These are phyloP conservation scores for Globisporangium rhizosaccharum DNA, from an alignment of 352 stramenopile genomes.

Conservation along the genomic window DNA sequence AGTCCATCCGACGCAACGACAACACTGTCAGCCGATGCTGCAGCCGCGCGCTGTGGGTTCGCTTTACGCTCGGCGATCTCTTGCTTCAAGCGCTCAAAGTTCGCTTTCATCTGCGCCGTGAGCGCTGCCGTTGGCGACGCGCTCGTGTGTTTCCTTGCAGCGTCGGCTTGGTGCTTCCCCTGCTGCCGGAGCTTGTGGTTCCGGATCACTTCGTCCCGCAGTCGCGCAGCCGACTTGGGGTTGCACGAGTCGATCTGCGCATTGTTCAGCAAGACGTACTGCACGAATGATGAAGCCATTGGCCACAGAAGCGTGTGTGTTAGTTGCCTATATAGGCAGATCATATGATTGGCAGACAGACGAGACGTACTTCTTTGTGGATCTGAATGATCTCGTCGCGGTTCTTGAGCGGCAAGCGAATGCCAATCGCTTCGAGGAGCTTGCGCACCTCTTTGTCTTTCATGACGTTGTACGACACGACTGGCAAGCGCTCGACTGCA, in stretches of 20 bases:
- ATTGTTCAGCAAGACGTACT: slow-evolving; percentile 79
- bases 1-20: slow-evolving; percentile 6
- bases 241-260: slow-evolving; percentile 77
- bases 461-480: slow-evolving; percentile 85
- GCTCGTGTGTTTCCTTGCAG: slow-evolving; percentile 21
- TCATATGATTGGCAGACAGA: no score
- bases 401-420: slow-evolving; percentile 55
- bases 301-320: neutral
- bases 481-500: slow-evolving; percentile 45
- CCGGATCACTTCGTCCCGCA: slow-evolving; percentile 62
- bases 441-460: slow-evolving; percentile 80
- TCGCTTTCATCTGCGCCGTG: slow-evolving; percentile 58
- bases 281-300: neutral
- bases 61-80: slow-evolving; percentile 61
- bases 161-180: slow-evolving; percentile 46
- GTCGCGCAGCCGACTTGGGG: slow-evolving; percentile 52
- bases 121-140: slow-evolving; percentile 26
- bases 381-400: slow-evolving; percentile 85
- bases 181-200: slow-evolving; percentile 66
- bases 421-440: slow-evolving; percentile 62
- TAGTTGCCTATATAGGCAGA: no score
- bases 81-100: slow-evolving; percentile 68
- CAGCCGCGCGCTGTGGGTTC: slow-evolving; percentile 23
- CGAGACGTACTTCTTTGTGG: slow-evolving; percentile 71
- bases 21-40: neutral